These are phyloP conservation scores for Fusarium tanahbumbuense DNA, from an alignment of 2,329 filamentous ascomycete species.

Conservation along the genomic window DNA sequence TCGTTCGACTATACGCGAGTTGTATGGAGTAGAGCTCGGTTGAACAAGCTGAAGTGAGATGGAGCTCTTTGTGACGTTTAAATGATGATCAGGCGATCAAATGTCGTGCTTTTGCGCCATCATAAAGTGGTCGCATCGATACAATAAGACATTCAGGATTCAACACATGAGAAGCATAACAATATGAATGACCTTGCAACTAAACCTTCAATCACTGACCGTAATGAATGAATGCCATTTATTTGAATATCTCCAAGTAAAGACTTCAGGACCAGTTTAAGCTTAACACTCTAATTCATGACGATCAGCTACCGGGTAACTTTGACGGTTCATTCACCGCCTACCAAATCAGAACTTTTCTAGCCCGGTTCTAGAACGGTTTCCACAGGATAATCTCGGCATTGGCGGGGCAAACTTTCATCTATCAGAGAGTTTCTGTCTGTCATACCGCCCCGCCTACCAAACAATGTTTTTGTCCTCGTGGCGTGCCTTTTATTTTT, in stretches of 20 bases:
- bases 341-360: conserved; percentile 13
- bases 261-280: not conserved
- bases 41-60: too few species aligned
- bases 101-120: not conserved
- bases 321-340: conserved; percentile 7
- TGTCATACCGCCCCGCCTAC: conserved; percentile 37
- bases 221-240: not conserved
- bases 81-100: not conserved
- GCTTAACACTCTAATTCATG: conserved; percentile 24
- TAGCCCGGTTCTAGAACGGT: conserved; percentile 26
- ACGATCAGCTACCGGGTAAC: conserved; percentile 18
- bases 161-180: not conserved
- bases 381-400: conserved; percentile 46
- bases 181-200: accelerated
- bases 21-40: too few species aligned
- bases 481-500: conserved; percentile 43
- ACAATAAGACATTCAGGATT: not conserved
- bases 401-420: conserved; percentile 47
- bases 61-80: too few species aligned
- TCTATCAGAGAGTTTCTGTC: conserved; percentile 4
- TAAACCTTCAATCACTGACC: not conserved
- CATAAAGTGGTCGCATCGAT: not conserved
- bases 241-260: not conserved
- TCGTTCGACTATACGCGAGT: too few species aligned
- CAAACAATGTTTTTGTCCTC: conserved; percentile 34